A percentile compares a stretch with the other conserved stretches of the same genome.
These are phyloP conservation scores for Cladobotryum mycophilum DNA, from an alignment of 2,329 filamentous ascomycete genomes.

Conservation along the genomic window DNA sequence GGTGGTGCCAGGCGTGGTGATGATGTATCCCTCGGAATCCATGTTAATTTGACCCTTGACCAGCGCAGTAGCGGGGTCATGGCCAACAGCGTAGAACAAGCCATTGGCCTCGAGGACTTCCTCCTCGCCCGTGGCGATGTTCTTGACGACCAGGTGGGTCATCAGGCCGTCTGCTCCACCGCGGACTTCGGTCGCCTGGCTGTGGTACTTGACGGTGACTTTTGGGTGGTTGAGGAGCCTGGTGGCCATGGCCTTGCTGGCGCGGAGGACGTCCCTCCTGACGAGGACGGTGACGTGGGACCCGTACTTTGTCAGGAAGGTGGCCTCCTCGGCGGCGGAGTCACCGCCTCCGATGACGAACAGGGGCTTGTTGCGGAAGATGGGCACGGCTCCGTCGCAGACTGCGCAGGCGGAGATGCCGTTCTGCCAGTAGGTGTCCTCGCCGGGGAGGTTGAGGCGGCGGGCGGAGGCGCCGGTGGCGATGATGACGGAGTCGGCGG, in stretches of 20 bases:
- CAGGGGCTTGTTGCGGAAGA: conserved; percentile 93
- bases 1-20: conserved; percentile 83
- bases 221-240: conserved; percentile 78
- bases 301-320: conserved; percentile 96
- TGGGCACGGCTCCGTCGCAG: conserved; percentile 93
- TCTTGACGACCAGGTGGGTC: conserved; percentile 78
- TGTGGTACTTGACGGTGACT: conserved; percentile 84
- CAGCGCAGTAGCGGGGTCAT: conserved; percentile 86
- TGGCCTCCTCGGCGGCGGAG: conserved; percentile 92
- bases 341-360: conserved; percentile 96
- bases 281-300: conserved; percentile 93
- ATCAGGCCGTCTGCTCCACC: conserved; percentile 83
- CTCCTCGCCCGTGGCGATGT: conserved; percentile 67
- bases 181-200: conserved; percentile 72
- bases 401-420: conserved; percentile 95
- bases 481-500: conserved; percentile 86
- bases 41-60: conserved; percentile 86
- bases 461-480: conserved; percentile 92
- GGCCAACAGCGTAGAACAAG: conserved; percentile 94
- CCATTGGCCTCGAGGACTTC: conserved; percentile 87
- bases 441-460: conserved; percentile 74
- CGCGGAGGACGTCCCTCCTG: conserved; percentile 76
- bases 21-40: conserved; percentile 84
- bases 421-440: conserved; percentile 96
- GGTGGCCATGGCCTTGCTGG: conserved; percentile 86